Base-by-base conservation (phyloP, 78 protist genomes). In the Diacronema lutheri region DNA sequence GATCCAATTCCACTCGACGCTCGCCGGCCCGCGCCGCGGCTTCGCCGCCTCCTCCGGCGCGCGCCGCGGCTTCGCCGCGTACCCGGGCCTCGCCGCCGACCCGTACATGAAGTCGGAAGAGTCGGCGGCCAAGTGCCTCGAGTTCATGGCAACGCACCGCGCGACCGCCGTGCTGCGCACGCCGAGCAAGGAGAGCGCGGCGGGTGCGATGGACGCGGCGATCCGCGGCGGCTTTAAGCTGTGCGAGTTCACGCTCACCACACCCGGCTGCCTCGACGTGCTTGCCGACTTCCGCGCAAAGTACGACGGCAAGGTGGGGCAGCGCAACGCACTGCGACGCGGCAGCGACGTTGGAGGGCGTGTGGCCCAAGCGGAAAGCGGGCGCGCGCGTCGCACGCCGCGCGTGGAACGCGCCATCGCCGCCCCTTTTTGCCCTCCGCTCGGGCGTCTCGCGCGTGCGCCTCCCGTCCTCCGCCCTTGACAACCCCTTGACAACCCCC, bases 111-210 rank as follows among this genome's bases (percentile, higher is more conserved):
- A 26, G 57, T 16, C 84, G n/a, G 33, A 23, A 20, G 68, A 50
- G 68, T n/a, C n/a, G n/a, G n/a, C n/a, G n/a, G n/a, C n/a, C n/a
- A n/a, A n/a, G n/a, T n/a, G n/a, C n/a, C n/a, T n/a, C n/a, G 23
- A 66, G n/a, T 78, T 78, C 84, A 5, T 78, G 33, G 55, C 40
- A 26, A 4, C 33, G 84, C 10, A 46, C 57, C 9, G 69, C 44
- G 85, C 85, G 12, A 64, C 76, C 76, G 85, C 85, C 0, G 85
- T 81, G 76, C 85, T 81, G 4, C 85, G 85, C 44, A 62, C 72
- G 50, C 85, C 85, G 23, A 64, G 26, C 21, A 58, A 20, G 7
- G 85, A 62, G 31, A 5, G 5, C 9, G 71, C 62, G 21, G 33
- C 71, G 14, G 7, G 1, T 37, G 73, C 76, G 26, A 81, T 81